phyloP scores from a whole-genome alignment of 768 basidiomycete genomes.

The Leccinum arenicola region DNA sequence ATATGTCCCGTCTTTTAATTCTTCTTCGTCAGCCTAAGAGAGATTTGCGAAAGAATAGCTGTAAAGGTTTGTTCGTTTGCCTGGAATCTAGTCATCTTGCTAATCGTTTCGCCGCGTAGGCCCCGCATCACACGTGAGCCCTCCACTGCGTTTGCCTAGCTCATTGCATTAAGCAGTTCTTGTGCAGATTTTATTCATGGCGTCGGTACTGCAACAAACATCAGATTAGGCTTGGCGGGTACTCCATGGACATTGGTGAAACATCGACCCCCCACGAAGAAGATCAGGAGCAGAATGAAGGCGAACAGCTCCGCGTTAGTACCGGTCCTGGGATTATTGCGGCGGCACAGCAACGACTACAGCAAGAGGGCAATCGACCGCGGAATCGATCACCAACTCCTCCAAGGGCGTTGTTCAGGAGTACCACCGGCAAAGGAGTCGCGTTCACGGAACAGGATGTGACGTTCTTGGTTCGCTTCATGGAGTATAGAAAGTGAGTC shows the following conservation, averaged over 20 bases:
- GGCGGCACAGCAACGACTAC: slow-evolving; percentile 41
- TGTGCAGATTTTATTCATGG: slow-evolving; percentile 81
- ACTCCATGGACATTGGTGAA: slow-evolving; percentile 67
- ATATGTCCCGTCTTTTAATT: slow-evolving; percentile 28
- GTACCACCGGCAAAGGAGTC: slow-evolving; percentile 87
- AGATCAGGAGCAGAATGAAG: slow-evolving; percentile 41
- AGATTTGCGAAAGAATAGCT: slow-evolving; percentile 86
- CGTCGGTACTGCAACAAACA: slow-evolving; percentile 91
- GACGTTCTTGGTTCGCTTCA: slow-evolving; percentile 68
- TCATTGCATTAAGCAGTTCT: background rate
- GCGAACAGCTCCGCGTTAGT: slow-evolving; percentile 35
- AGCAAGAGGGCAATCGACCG: slow-evolving; percentile 34
- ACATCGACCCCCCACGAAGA: slow-evolving; percentile 44
- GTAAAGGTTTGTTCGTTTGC: slow-evolving; percentile 53
- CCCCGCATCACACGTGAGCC: slow-evolving; percentile 83
- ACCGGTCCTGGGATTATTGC: slow-evolving; percentile 46
- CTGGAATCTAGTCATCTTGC: background rate
- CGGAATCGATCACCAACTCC: slow-evolving; percentile 77
- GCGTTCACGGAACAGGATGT: slow-evolving; percentile 87
- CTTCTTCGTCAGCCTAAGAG: slow-evolving; percentile 44
- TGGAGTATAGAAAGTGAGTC: slow-evolving; percentile 72
- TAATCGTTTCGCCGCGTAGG: slow-evolving; percentile 38
- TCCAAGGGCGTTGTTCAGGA: slow-evolving; percentile 73
- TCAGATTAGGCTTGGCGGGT: slow-evolving; percentile 85
- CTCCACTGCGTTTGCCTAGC: background rate